These are phyloP conservation scores for Pseudevernia furfuracea DNA, from an alignment of 495 filamentous ascomycete species.

Conservation along the genomic window DNA sequence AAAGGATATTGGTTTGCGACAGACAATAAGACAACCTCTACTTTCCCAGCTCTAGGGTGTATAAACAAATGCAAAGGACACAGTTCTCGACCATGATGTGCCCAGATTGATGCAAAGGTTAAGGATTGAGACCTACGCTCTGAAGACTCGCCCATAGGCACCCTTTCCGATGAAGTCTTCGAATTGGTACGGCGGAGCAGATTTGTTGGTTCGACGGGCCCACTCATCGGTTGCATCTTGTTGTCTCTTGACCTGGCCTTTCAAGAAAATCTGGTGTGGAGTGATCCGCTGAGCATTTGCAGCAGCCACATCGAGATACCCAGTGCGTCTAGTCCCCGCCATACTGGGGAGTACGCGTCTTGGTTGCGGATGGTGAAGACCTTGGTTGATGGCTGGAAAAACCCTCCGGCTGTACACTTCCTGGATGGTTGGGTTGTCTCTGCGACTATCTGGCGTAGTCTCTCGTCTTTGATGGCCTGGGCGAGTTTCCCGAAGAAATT, in stretches of 20 bases:
- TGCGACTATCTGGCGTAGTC: not conserved
- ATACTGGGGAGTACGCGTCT: not conserved
- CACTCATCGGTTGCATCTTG: slow-evolving; percentile 42
- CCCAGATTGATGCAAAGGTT: not conserved
- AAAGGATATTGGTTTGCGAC: not conserved
- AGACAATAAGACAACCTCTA: not conserved
- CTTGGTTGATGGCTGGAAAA: not conserved
- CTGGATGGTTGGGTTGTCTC: not conserved
- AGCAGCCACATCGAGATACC: not conserved
- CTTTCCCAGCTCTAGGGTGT: not conserved
- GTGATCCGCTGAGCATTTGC: not conserved
- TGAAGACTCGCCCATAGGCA: slow-evolving; percentile 91
- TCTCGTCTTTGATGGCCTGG: not conserved
- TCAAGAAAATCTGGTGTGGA: not conserved
- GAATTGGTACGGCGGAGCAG: slow-evolving; percentile 61
- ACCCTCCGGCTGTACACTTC: not conserved
- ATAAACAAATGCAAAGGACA: not conserved
- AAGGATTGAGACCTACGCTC: slow-evolving; percentile 46
- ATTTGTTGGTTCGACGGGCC: slow-evolving; percentile 41
- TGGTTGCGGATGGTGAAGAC: not conserved
- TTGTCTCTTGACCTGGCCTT: slow-evolving; percentile 38
- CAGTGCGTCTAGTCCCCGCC: not conserved
- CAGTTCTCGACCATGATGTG: not conserved
- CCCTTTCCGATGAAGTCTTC: slow-evolving; percentile 91
- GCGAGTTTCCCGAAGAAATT: not conserved